Evolutionary conservation across 352 stramenopile genomes (phyloP).

Genomic region (Pythium aristosporum): DNA sequence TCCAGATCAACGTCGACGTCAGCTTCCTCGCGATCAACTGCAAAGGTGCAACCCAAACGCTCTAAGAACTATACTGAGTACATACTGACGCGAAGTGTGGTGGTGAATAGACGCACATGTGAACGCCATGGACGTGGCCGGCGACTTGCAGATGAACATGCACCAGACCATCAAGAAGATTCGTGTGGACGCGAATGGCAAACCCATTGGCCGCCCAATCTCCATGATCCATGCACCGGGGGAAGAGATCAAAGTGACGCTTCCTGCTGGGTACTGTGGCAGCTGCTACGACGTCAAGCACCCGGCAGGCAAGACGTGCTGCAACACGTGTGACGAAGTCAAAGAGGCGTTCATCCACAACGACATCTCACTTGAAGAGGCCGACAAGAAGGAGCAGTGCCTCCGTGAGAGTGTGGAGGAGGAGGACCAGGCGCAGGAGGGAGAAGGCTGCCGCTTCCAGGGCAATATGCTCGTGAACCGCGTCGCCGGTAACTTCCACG

Average conservation of each 20-base stretch:
- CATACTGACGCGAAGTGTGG: neutral
- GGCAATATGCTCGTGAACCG: constrained; percentile 86
- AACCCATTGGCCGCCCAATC: constrained; percentile 58
- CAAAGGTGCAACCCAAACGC: constrained; percentile 37
- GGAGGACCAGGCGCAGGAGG: constrained; percentile 69
- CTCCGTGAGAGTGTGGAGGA: constrained; percentile 60
- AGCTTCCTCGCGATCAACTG: constrained; percentile 97
- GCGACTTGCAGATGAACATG: constrained; percentile 97
- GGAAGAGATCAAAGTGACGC: constrained; percentile 35
- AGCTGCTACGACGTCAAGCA: constrained; percentile 92
- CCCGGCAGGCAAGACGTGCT: constrained; percentile 67
- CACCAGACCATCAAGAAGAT: constrained; percentile 95
- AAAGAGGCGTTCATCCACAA: constrained; percentile 83
- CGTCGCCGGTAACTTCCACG: constrained; percentile 85
- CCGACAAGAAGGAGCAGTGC: constrained; percentile 79
- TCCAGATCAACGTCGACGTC: constrained; percentile 97
- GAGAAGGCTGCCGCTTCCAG: constrained; percentile 77
- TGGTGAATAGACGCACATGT: constrained; percentile 90
- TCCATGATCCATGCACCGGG: constrained; percentile 38
- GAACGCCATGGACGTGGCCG: constrained; percentile 98
- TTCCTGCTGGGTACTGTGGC: constrained; percentile 92
- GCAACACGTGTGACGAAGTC: constrained; percentile 81
- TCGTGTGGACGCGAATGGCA: constrained; percentile 75
- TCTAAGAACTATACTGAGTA: neutral
- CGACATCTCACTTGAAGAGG: constrained; percentile 70